phyloP scores from a whole-genome alignment of 768 basidiomycete genomes.

The Leucosporidium scottii region DNA sequence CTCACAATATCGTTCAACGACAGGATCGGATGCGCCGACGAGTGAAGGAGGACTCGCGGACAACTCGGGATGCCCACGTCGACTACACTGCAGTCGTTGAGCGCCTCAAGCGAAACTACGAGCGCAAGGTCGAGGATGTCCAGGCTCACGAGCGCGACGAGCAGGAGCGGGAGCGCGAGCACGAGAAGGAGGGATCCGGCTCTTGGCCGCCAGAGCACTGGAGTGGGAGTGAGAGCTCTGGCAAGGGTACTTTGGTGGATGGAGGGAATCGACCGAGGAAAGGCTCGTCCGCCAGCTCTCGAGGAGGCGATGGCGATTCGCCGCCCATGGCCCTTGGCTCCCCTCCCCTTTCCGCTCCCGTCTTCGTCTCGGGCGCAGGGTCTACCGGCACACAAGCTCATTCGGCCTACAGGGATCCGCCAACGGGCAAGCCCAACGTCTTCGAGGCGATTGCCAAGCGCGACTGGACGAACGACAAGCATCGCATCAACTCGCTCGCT shows the following conservation, averaged over 20 bases:
- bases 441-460: slow-evolving; percentile 31
- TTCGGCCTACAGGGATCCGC: slow-evolving; percentile 23
- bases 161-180: slow-evolving; percentile 3
- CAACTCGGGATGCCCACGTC: slow-evolving; percentile 19
- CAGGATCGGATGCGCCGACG: slow-evolving; percentile 34
- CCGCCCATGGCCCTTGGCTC: slow-evolving; percentile 2
- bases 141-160: slow-evolving; percentile 28
- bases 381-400: slow-evolving; percentile 4
- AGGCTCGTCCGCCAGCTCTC: slow-evolving; percentile 2
- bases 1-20: background rate
- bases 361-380: slow-evolving; percentile 30
- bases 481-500: slow-evolving; percentile 29
- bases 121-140: slow-evolving; percentile 36
- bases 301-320: background rate
- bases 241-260: background rate
- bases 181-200: slow-evolving; percentile 5
- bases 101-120: slow-evolving; percentile 30
- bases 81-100: slow-evolving; percentile 32
- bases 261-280: slow-evolving; percentile 10
- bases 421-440: slow-evolving; percentile 28
- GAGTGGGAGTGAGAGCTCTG: background rate
- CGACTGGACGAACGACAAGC: slow-evolving; percentile 30
- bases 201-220: slow-evolving; percentile 29
- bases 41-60: slow-evolving; percentile 30
- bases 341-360: slow-evolving; percentile 2